Evolutionary conservation across 1,139 yeast genomes (phyloP), one percentile per base, ranked within the genome.

Genomic region (Trichomonascaceae sp.): DNA sequence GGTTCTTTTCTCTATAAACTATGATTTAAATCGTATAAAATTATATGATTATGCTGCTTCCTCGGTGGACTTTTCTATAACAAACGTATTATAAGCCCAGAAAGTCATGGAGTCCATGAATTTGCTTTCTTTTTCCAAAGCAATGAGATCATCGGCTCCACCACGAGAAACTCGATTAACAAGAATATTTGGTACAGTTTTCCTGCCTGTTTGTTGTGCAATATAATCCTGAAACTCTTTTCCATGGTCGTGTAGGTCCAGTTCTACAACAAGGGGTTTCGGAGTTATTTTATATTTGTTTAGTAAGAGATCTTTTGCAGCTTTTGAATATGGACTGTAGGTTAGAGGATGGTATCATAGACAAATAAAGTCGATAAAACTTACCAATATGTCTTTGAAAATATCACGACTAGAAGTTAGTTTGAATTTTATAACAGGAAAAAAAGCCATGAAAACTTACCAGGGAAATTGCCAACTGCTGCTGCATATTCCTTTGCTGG

Each of bases 111-210:
- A 70, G 3, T 71, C 71, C 38, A 77, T 73, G 57, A 88, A 74
- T 53, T 70, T 72, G 46, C 83, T 84, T 2, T 75, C 73, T 24
- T 74, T 74, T 63, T 88, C 93, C 58, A 87, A 73, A 47, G 73
- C 77, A 39, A 71, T 74, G 66, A 93, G 82, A 58, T 89, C 97
- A 69, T 90, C 97, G 53, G 82, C 81, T 57, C 99, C 99, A 59
- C 99, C 99, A 61, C 91, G 81, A 71, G 89, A 95, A 67, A 85
- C 75, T 56, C 95, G 96, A 55, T 78, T 83, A 64, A 93, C 88
- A 72, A 86, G 87, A 59, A 93, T 83, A 70, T 88, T 91, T 58
- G 99, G 99, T 55, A 93, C 98, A 30, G 98, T 89, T 64, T 80
- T 78, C 71, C 95, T 96, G 57, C 96, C 96, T 36, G 96, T 87